These are phyloP conservation scores for Ophiostoma ips DNA, from an alignment of 2,329 filamentous ascomycete genomes.

Conservation along the genomic window DNA sequence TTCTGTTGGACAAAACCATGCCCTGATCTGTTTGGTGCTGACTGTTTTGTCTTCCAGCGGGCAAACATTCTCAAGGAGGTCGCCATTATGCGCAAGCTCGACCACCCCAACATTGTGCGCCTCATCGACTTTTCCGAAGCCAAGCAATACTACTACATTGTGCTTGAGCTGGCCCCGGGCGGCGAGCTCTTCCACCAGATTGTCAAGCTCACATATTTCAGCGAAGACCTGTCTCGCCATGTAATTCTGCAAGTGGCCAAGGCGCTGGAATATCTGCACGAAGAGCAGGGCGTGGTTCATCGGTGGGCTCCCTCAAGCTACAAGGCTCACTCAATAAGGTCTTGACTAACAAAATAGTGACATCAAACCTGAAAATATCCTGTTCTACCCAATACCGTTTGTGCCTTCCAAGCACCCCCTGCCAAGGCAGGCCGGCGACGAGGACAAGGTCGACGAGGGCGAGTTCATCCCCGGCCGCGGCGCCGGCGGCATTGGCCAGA, in stretches of 20 bases:
- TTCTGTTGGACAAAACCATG: neutral
- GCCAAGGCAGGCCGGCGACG: conserved; percentile 73
- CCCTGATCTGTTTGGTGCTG: no score
- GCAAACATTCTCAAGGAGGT: conserved; percentile 98
- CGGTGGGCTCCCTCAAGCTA: conserved; percentile 41
- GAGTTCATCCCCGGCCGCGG: conserved; percentile 76
- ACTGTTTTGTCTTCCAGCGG: no score
- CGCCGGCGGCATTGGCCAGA: conserved; percentile 77
- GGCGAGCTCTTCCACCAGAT: conserved; percentile 98
- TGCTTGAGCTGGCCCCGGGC: conserved; percentile 86
- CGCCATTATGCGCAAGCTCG: conserved; percentile 93
- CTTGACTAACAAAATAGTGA: conserved; percentile 42
- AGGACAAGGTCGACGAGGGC: conserved; percentile 94
- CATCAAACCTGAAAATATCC: conserved; percentile 95
- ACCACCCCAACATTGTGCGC: conserved; percentile 92
- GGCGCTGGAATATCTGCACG: conserved; percentile 84
- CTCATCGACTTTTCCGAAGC: conserved; percentile 91
- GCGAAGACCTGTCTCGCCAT: conserved; percentile 85
- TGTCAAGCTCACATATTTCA: conserved; percentile 95
- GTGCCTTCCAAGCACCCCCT: conserved; percentile 68
- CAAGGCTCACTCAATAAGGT: neutral
- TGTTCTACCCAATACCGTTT: conserved; percentile 79
- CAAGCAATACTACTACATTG: conserved; percentile 91
- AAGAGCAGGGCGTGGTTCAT: conserved; percentile 90
- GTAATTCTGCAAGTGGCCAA: conserved; percentile 94